Evolutionary conservation across 352 stramenopile genomes (phyloP).

Genomic region (Pythium utonaiense): DNA sequence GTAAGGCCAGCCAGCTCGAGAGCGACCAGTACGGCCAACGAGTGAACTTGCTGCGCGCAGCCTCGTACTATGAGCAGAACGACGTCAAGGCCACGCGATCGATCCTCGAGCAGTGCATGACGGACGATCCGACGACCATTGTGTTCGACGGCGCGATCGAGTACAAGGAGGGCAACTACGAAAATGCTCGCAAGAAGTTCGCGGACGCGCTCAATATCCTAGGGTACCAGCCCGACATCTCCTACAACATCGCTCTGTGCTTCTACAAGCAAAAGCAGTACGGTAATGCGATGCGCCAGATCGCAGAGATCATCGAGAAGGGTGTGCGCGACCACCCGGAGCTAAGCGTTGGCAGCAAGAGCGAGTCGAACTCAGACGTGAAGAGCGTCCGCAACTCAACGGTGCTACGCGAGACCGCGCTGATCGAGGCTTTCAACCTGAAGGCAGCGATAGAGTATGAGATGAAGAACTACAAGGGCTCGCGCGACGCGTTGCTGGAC

Average conservation of each 20-base stretch:
- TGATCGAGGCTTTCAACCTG: constrained; percentile 95
- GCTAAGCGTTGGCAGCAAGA: constrained; percentile 91
- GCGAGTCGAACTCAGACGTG: constrained; percentile 80
- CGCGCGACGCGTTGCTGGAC: constrained; percentile 85
- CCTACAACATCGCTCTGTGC: constrained; percentile 96
- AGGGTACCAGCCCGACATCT: constrained; percentile 90
- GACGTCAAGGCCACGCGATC: constrained; percentile 89
- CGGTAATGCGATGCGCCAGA: constrained; percentile 86
- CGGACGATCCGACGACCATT: constrained; percentile 91
- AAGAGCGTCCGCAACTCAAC: constrained; percentile 92
- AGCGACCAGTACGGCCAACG: constrained; percentile 86
- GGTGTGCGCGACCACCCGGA: constrained; percentile 91
- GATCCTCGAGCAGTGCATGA: constrained; percentile 90
- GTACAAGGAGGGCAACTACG: constrained; percentile 88
- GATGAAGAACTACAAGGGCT: constrained; percentile 90
- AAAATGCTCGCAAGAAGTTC: constrained; percentile 89
- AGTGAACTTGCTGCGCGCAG: constrained; percentile 80
- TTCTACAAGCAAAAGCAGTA: constrained; percentile 93
- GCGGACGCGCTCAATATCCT: constrained; percentile 91
- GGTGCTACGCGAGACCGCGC: constrained; percentile 88
- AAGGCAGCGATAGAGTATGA: constrained; percentile 95
- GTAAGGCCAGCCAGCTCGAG: constrained; percentile 79
- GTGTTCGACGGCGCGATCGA: constrained; percentile 82
- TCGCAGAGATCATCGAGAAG: constrained; percentile 94
- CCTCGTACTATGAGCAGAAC: constrained; percentile 96